A percentile compares a stretch with the other conserved stretches of the same genome.
Conservation (phyloP, 2,329 filamentous ascomycete species). For the Xylariales sp. region DNA sequence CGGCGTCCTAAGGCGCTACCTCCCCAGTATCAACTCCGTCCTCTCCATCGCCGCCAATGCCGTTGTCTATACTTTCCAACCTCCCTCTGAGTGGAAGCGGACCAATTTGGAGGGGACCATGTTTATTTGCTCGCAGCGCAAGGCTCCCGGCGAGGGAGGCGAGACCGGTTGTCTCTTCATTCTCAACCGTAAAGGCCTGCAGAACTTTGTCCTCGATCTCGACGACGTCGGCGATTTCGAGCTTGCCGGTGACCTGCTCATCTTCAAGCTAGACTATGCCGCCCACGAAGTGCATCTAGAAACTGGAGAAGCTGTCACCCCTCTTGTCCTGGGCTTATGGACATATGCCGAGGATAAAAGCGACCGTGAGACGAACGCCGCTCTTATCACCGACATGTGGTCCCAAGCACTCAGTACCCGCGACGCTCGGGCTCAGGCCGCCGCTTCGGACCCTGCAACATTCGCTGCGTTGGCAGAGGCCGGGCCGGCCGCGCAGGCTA, state of each 20-base stretch:
- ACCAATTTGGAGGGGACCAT: constrained; percentile 85
- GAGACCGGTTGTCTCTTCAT: constrained; percentile 72
- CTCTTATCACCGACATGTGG: constrained; percentile 48
- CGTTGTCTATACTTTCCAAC: constrained; percentile 81
- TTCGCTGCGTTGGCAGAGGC: constrained; percentile 13
- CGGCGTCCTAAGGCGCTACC: constrained; percentile 82
- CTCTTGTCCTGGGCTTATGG: constrained; percentile 45
- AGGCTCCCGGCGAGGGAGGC: constrained; percentile 52
- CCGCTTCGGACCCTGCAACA: constrained; percentile 25
- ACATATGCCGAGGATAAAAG: constrained; percentile 45
- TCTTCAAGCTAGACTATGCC: constrained; percentile 56
- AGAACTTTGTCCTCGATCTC: constrained; percentile 77
- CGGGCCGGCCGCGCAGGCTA: constrained; percentile 29
- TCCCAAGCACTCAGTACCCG: constrained; percentile 39
- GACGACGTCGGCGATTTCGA: constrained; percentile 72
- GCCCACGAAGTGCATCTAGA: constrained; percentile 39
- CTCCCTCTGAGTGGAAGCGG: constrained; percentile 81
- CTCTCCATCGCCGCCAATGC: constrained; percentile 85
- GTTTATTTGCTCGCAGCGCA: constrained; percentile 79
- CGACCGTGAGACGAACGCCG: constrained; percentile 43
- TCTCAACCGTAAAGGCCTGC: constrained; percentile 76
- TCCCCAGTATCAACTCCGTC: constrained; percentile 78
- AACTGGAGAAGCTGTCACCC: constrained; percentile 39
- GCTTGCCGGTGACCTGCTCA: constrained; percentile 66
- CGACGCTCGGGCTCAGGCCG: constrained; percentile 34